phyloP scores from a whole-genome alignment of 495 filamentous ascomycete genomes.

The Hyphodiscus hymeniophilus region DNA sequence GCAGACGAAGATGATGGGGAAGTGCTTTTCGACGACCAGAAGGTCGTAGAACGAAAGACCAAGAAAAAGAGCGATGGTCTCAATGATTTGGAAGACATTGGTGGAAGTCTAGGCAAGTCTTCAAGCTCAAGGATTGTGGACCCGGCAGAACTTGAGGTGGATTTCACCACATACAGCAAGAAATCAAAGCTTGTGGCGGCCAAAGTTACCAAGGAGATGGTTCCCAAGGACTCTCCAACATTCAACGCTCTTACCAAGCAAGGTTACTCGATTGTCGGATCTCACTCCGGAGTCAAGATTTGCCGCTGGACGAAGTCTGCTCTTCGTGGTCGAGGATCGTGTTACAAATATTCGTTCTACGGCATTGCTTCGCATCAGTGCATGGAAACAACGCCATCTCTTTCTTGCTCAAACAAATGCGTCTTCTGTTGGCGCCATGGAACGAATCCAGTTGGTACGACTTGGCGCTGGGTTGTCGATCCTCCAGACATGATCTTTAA shows the following conservation, averaged over 20 bases:
- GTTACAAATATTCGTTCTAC: slow-evolving; percentile 97
- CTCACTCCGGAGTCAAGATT: slow-evolving; percentile 94
- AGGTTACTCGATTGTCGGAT: slow-evolving; percentile 90
- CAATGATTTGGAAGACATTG: slow-evolving; percentile 84
- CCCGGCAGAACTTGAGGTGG: slow-evolving; percentile 52
- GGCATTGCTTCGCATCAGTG: slow-evolving; percentile 92
- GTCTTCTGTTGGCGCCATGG: slow-evolving; percentile 98
- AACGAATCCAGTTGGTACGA: slow-evolving; percentile 93
- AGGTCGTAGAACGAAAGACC: slow-evolving; percentile 19
- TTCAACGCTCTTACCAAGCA: slow-evolving; percentile 86
- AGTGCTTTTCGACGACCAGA: slow-evolving; percentile 26
- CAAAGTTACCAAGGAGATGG: slow-evolving; percentile 73
- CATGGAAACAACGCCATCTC: slow-evolving; percentile 94
- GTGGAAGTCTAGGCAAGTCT: slow-evolving; percentile 46
- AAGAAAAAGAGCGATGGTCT: slow-evolving; percentile 38
- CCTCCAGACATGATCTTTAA: slow-evolving; percentile 80
- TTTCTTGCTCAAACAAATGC: slow-evolving; percentile 96
- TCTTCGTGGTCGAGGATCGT: slow-evolving; percentile 87
- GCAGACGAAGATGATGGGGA: slow-evolving; percentile 47
- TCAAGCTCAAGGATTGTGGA: slow-evolving; percentile 20
- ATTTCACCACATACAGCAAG: slow-evolving; percentile 69
- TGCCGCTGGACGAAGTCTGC: slow-evolving; percentile 98
- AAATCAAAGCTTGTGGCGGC: slow-evolving; percentile 30
- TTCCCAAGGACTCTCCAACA: slow-evolving; percentile 80
- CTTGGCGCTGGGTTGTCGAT: slow-evolving; percentile 93